phyloP scores from a whole-genome alignment of 768 basidiomycete genomes.

The Kwoniella dejecticola region DNA sequence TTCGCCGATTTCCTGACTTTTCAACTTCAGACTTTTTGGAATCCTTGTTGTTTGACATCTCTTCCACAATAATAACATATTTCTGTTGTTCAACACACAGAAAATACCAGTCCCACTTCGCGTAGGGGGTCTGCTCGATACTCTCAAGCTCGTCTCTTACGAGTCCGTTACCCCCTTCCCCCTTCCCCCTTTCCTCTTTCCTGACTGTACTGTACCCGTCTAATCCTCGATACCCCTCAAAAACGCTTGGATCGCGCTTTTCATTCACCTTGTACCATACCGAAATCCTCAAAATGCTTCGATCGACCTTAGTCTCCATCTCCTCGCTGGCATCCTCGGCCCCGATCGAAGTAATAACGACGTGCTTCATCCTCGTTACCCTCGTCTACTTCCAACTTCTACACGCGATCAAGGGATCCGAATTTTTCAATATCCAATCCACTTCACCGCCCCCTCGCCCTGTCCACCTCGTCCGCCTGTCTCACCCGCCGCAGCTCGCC shows the following conservation, averaged over 20 bases:
- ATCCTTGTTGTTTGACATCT: neutral
- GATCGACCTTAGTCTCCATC: conserved; percentile 44
- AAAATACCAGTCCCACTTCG: neutral
- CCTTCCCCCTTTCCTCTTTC: no score
- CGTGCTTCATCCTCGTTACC: conserved; percentile 83
- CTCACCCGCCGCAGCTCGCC: conserved; percentile 25
- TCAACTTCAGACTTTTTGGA: no score
- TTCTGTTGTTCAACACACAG: conserved; percentile 15
- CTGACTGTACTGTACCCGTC: no score
- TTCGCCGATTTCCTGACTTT: conserved; percentile 4
- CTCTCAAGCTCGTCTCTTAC: neutral
- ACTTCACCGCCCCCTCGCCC: conserved; percentile 34
- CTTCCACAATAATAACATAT: neutral
- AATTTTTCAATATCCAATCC: conserved; percentile 55
- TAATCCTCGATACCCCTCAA: neutral
- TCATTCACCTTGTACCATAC: no score
- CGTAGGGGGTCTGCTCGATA: neutral
- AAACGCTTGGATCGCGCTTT: conserved; percentile 8
- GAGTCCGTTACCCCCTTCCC: neutral
- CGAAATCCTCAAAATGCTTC: conserved; percentile 29
- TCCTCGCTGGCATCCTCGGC: conserved; percentile 51
- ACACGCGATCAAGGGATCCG: conserved; percentile 82
- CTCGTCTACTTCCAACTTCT: conserved; percentile 94
- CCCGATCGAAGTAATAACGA: conserved; percentile 77
- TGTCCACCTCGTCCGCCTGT: conserved; percentile 39